phyloP scores from a whole-genome alignment of 148 eudicot species.

The Oxyria digyna region DNA sequence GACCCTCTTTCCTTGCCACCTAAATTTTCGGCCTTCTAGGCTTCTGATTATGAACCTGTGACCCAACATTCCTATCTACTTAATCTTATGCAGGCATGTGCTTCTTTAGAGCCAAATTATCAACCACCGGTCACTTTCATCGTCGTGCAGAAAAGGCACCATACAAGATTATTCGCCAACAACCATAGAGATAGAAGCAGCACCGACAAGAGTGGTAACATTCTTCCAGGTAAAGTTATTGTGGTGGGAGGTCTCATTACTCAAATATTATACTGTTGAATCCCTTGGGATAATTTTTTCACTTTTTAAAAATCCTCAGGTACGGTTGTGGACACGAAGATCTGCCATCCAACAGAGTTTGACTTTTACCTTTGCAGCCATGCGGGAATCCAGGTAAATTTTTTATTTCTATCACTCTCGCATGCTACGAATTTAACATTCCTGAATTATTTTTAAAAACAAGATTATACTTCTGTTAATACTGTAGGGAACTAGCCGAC shows the following conservation, averaged over 20 bases:
- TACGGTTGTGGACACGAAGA: constrained; percentile 70
- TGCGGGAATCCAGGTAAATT: constrained; percentile 58
- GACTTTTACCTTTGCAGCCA: constrained; percentile 86
- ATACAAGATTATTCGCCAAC: constrained; percentile 63
- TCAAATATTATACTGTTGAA: not conserved
- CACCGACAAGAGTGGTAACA: constrained; percentile 62
- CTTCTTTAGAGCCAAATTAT: constrained; percentile 64
- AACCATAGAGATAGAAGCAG: constrained; percentile 46
- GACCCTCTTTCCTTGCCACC: not conserved
- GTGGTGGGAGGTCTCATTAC: not conserved
- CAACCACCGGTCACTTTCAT: constrained; percentile 76
- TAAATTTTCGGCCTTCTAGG: too few species aligned
- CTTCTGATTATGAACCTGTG: too few species aligned
- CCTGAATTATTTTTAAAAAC: not conserved
- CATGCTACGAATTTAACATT: not conserved
- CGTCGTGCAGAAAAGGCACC: constrained; percentile 82
- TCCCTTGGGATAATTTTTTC: not conserved
- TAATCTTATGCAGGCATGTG: constrained; percentile 49
- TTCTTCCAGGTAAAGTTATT: constrained; percentile 43
- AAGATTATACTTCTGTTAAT: not conserved
- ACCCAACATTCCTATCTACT: not conserved
- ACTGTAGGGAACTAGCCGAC: constrained; percentile 68
- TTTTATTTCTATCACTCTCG: not conserved
- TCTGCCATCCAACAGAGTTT: constrained; percentile 74
- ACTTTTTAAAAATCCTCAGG: constrained; percentile 22